These are phyloP conservation scores for Penicillium sp. DNA, from an alignment of 2,329 filamentous ascomycete species.

Conservation along the genomic window DNA sequence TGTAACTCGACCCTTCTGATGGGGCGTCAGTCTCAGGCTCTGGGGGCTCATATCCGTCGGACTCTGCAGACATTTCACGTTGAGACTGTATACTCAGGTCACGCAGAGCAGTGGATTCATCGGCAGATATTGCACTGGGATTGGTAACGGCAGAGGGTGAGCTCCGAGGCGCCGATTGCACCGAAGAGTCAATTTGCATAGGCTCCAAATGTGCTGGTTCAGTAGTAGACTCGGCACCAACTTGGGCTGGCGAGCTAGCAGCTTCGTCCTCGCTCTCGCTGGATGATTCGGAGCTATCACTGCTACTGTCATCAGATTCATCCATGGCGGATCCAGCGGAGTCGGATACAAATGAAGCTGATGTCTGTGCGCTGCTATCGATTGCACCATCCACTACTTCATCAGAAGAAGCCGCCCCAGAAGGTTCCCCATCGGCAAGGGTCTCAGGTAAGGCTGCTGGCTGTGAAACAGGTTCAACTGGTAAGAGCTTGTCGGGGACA, in stretches of 20 bases:
- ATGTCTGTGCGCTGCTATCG: constrained; percentile 15
- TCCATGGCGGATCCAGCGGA: constrained; percentile 40
- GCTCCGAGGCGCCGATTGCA: background rate
- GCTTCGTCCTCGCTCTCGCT: constrained; percentile 18
- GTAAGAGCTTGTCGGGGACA: background rate
- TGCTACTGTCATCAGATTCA: constrained; percentile 35
- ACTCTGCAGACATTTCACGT: constrained; percentile 36
- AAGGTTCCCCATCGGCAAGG: constrained; percentile 1
- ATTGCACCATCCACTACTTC: constrained; percentile 12
- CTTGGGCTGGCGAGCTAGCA: constrained; percentile 16
- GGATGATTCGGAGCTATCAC: constrained; percentile 15
- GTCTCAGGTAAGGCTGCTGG: background rate
- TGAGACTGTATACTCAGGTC: constrained; percentile 10
- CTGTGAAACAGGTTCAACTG: background rate
- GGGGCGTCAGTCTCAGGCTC: constrained; percentile 36
- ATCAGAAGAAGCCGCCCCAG: constrained; percentile 10
- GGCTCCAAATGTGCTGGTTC: background rate
- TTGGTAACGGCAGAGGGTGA: constrained; percentile 9
- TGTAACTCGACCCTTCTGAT: constrained; percentile 32
- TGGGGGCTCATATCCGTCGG: constrained; percentile 59
- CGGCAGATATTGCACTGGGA: constrained; percentile 10
- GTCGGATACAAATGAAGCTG: constrained; percentile 27
- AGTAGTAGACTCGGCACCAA: background rate
- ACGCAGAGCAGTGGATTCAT: background rate
- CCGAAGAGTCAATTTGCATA: constrained; percentile 4